These are phyloP conservation scores for Echinochloa phyllopogon DNA, from an alignment of 176 grass and related monocot genomes.

Conservation along the genomic window DNA sequence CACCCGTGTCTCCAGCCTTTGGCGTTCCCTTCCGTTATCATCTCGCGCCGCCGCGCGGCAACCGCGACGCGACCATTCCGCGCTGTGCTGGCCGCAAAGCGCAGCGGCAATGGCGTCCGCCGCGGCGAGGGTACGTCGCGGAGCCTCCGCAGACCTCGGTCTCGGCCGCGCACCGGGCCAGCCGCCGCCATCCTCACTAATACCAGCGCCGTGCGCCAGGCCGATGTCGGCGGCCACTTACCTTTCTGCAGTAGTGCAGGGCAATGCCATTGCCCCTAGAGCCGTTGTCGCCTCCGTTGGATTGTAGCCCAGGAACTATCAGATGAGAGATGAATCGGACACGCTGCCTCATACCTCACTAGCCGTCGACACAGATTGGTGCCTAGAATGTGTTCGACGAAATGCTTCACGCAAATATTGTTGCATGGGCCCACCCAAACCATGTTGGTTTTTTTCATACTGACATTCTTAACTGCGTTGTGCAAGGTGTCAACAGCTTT, in stretches of 20 bases:
- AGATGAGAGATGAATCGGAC: not conserved
- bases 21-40: too few relatives aligned
- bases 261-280: not conserved
- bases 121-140: not conserved
- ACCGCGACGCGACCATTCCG: too few relatives aligned
- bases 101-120: not conserved
- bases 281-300: not conserved
- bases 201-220: not conserved
- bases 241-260: not conserved
- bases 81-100: not conserved
- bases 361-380: not conserved
- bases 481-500: not conserved
- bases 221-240: not conserved
- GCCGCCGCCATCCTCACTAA: not conserved
- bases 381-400: slow-evolving; percentile 10
- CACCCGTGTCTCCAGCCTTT: too few relatives aligned
- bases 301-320: not conserved
- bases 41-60: too few relatives aligned
- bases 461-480: not conserved
- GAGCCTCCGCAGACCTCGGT: not conserved
- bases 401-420: not conserved
- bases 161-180: not conserved
- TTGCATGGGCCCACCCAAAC: not conserved
- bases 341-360: not conserved
- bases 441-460: not conserved